Percentiles rank a stretch among this genome's conserved stretches.
Evolutionary conservation across 345 rosid species (phyloP).

Genomic region (Acer negundo): DNA sequence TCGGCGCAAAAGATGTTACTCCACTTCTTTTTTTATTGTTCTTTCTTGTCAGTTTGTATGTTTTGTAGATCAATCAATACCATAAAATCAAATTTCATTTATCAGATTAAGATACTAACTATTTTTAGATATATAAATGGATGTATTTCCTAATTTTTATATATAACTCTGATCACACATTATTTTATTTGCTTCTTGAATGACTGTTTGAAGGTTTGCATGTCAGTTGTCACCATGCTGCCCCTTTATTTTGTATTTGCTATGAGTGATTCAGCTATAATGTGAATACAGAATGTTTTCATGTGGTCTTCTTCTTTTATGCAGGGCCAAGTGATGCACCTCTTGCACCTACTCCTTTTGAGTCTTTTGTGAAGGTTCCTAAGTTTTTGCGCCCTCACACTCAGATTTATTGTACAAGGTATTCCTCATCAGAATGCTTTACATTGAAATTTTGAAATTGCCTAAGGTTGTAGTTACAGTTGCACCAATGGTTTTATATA

Average conservation of each 20-base stretch:
- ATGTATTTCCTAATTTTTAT: neutral
- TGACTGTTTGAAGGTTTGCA: neutral
- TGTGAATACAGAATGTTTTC: conserved; percentile 14
- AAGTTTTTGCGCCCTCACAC: conserved; percentile 88
- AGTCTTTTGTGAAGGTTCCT: conserved; percentile 95
- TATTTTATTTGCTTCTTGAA: neutral
- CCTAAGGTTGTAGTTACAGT: neutral
- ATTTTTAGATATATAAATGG: neutral
- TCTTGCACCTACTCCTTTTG: conserved; percentile 85
- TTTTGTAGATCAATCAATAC: neutral
- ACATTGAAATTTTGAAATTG: neutral
- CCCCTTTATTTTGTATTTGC: neutral
- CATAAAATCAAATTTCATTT: too few species aligned
- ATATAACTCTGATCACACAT: neutral
- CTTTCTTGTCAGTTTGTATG: neutral
- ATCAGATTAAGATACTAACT: neutral
- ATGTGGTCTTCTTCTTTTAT: conserved; percentile 21
- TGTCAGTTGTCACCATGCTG: neutral
- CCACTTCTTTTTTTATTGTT: neutral
- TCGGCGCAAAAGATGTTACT: neutral
- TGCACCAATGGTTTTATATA: neutral
- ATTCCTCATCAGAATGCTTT: conserved; percentile 21
- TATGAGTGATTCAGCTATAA: conserved; percentile 4
- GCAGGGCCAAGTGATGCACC: conserved; percentile 91
- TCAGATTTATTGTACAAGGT: conserved; percentile 96